Evolutionary conservation across 768 basidiomycete species (phyloP), one percentile per base, ranked within the genome.

Genomic region (Hypholoma fasciculare): DNA sequence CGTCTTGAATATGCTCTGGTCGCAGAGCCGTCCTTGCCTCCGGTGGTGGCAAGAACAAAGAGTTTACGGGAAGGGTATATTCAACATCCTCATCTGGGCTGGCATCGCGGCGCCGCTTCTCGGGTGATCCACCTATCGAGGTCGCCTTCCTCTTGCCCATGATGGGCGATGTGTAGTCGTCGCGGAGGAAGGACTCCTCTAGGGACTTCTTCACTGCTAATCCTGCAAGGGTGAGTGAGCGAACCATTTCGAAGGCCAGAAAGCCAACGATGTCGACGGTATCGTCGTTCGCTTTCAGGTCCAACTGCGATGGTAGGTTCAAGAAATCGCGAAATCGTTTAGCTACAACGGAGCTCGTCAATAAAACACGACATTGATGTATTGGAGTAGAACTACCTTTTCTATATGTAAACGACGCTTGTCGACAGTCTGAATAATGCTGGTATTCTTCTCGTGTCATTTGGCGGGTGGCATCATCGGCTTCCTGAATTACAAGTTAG

Each of bases 391-490:
- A 39, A 71, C 34, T 46, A 92, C 95, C 90, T 87, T 98, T 98
- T 54, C 95, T 87, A 71, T 96, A 97, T 0, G 96, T 97, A 71
- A 98, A 98, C 14, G 93, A 93, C 0, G 96, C 96, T 71, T 97
- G 96, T 58, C 96, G 84, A 75, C 95, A 97, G 70, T 96, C 94
- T 3, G 95, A 95, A 69, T 97, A 97, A 69, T 95, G 94, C 59
- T 96, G 91, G 70, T 98, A 98, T 66, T 98, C 94, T 70, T 98
- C 96, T 65, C 92, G 83, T 7, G 94, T 96, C 96, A 98, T 98
- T 74, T 93, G 86, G 46, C 92, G 83, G 1, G 96, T 98, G 11
- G 94, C 89, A 61, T 95, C 93, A 72, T 98, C 96, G 2, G 94
- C 94, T 81, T 97, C 95, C 88, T 93, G 61, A 7, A 52, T 36